Evolutionary conservation across 805 yeast genomes (phyloP).

Genomic region (Wickerhamiella alocasiicola): DNA sequence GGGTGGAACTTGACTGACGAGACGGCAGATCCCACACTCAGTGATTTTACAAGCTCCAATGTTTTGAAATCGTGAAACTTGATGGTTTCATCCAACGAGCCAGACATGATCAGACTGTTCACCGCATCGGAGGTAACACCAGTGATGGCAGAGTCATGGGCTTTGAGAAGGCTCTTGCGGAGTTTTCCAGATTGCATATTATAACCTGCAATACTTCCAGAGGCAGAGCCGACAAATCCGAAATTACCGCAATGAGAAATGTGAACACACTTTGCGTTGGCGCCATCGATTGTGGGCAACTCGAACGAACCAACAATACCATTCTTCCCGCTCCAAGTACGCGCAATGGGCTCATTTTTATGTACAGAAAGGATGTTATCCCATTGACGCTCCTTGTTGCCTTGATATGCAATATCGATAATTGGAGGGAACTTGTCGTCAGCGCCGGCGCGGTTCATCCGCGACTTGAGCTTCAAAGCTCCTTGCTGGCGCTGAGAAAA

Average conservation of each 20-base stretch:
- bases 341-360: slow-evolving; percentile 66
- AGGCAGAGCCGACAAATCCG: slow-evolving; percentile 77
- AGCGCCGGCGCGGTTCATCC: slow-evolving; percentile 24
- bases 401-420: slow-evolving; percentile 54
- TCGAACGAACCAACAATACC: slow-evolving; percentile 70
- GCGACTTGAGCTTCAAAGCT: slow-evolving; percentile 14
- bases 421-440: slow-evolving; percentile 71
- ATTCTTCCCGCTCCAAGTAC: slow-evolving; percentile 77
- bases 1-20: slow-evolving; percentile 67
- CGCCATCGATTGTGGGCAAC: slow-evolving; percentile 64
- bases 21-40: slow-evolving; percentile 63
- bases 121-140: slow-evolving; percentile 83
- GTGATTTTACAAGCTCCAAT: slow-evolving; percentile 51
- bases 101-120: slow-evolving; percentile 76
- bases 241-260: slow-evolving; percentile 93
- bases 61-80: slow-evolving; percentile 77
- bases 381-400: slow-evolving; percentile 79
- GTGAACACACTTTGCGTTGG: slow-evolving; percentile 59
- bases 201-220: slow-evolving; percentile 74
- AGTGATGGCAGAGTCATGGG: slow-evolving; percentile 55
- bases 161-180: slow-evolving; percentile 56
- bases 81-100: slow-evolving; percentile 79
- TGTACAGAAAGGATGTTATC: slow-evolving; percentile 86
- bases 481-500: slow-evolving; percentile 58
- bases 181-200: slow-evolving; percentile 85